A percentile compares a stretch with the other conserved stretches of the same genome.
Conservation (phyloP, 192 early-diverging fungal species). For the Ambispora gerdemannii region DNA sequence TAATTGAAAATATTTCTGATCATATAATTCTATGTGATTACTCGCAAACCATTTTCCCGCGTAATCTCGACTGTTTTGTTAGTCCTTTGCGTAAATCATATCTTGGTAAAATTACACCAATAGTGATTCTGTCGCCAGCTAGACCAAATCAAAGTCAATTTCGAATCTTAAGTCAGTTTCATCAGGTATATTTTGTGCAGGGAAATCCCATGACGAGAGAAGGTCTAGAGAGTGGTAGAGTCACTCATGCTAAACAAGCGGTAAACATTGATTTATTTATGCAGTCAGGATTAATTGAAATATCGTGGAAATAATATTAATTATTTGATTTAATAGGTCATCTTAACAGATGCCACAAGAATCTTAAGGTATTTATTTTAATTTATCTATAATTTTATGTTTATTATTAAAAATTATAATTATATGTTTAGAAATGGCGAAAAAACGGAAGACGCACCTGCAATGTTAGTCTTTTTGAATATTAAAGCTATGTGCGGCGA, state of each 20-base stretch:
- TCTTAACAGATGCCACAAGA: slow-evolving; percentile 27
- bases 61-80: slow-evolving; percentile 31
- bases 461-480: slow-evolving; percentile 31
- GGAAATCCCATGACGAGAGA: slow-evolving; percentile 33
- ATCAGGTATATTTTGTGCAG: slow-evolving; percentile 28
- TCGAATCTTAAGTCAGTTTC: slow-evolving; percentile 27
- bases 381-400: neutral
- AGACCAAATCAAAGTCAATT: slow-evolving; percentile 26
- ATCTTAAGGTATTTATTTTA: slow-evolving; percentile 11
- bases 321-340: slow-evolving; percentile 3
- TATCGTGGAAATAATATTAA: neutral
- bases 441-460: slow-evolving; percentile 29
- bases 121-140: slow-evolving; percentile 23
- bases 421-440: slow-evolving; percentile 23
- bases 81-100: slow-evolving; percentile 27
- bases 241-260: slow-evolving; percentile 20
- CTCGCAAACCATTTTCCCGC: slow-evolving; percentile 15
- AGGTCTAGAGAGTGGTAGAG: slow-evolving; percentile 21
- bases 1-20: slow-evolving; percentile 12
- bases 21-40: slow-evolving; percentile 31
- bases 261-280: slow-evolving; percentile 1
- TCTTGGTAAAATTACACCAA: slow-evolving; percentile 21
- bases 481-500: slow-evolving; percentile 28
- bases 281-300: neutral
- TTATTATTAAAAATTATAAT: neutral